Conservation (phyloP, 371 early-diverging fungal genomes). For the Lichtheimia ornata region DNA sequence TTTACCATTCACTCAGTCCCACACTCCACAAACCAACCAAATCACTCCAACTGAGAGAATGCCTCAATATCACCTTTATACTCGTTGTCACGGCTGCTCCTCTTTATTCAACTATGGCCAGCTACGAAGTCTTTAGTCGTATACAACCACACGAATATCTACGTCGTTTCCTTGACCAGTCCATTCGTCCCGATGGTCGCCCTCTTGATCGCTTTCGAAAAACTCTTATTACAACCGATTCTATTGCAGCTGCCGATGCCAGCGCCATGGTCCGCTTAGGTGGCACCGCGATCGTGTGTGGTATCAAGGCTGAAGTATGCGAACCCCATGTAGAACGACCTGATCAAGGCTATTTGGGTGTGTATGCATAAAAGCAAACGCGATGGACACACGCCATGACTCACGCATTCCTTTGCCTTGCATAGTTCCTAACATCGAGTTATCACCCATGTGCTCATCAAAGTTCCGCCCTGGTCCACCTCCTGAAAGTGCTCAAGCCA, state of each 20-base stretch:
- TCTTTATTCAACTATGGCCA: constrained; percentile 3
- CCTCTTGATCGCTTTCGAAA: constrained; percentile 61
- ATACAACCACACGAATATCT: constrained; percentile 90
- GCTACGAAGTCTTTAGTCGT: constrained; percentile 59
- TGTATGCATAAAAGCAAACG: not conserved
- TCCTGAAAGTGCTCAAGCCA: constrained; percentile 78
- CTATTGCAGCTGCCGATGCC: constrained; percentile 83
- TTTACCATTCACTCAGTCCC: not conserved
- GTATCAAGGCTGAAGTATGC: constrained; percentile 93
- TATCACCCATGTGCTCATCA: constrained; percentile 86
- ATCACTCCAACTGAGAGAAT: not conserved
- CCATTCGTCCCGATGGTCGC: constrained; percentile 87
- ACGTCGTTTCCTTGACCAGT: constrained; percentile 76
- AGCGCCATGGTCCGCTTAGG: constrained; percentile 90
- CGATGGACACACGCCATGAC: not conserved
- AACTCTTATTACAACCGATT: constrained; percentile 62
- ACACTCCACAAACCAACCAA: not conserved
- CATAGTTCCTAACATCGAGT: constrained; percentile 87
- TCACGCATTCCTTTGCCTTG: constrained; percentile 1
- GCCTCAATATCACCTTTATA: not conserved
- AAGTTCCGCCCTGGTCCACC: constrained; percentile 89
- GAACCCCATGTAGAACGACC: constrained; percentile 75
- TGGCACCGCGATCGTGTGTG: constrained; percentile 89
- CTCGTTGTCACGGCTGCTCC: not conserved
- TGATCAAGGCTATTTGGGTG: constrained; percentile 80